Base-by-base conservation (phyloP, 2,329 filamentous ascomycete species). In the Ophiostoma ulmi region DNA sequence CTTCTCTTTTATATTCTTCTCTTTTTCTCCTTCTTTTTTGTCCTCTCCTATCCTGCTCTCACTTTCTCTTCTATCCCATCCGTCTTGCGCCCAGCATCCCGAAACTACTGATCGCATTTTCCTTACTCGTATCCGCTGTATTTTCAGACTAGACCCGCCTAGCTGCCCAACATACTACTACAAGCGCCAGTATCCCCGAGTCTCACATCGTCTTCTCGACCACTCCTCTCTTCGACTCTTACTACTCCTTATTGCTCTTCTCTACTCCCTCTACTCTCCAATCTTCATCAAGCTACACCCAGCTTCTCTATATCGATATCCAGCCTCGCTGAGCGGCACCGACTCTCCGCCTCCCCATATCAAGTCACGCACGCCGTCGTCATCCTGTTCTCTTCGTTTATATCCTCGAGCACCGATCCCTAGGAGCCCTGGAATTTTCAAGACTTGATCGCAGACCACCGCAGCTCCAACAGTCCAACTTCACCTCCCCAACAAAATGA, bases 401-500 rank as follows among this genome's bases (percentile, higher is more conserved):
- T 8, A n/a, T 35, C 31, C 61, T 38, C 35, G 26, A 63, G 58
- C 58, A 63, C 36, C 11, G 63, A 65, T 3, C 31, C 22, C 17
- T 39, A 65, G 35, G 14, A 17, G 63, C 64, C 22, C 36, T 39
- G 36, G 36, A 20, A 17, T 35, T 31, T 31, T 20, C 10, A 20
- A 26, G 2, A 61, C 36, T n/a, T 31, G 13, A 17, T 65, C 67
- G 58, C 36, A 63, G 11, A 31, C 20, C 41, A 22, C 17, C 35
- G 2, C 6, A 31, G n/a, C 63, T 65, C 36, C 38, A 13, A 44
- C 22, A 58, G 11, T 26, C 11, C 22, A 3, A 13, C 38, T 14
- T 22, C 22, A 1, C 17, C 22, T 44, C 6, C 7, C 11, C 36
- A 10, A 17, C 70, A 73, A 69, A 7, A 74, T 74, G 73, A 74